Evolutionary conservation across 2,329 filamentous ascomycete species (phyloP).

Genomic region (Chaetothyriales sp.): DNA sequence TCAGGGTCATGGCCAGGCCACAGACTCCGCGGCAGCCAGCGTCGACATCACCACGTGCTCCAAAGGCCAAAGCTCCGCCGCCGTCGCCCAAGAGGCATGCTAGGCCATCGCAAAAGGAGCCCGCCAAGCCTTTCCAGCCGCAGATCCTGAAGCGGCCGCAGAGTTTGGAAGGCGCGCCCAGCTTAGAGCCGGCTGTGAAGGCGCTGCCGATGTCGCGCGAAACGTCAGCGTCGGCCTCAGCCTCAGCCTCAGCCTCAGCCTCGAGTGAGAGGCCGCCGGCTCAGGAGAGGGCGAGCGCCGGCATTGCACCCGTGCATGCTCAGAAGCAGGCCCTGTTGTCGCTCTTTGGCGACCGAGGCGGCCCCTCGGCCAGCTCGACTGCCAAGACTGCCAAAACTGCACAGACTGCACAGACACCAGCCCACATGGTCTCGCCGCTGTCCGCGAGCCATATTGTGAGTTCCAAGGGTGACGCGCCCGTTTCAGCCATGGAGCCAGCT

Average conservation of each 20-base stretch:
- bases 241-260: too few species aligned
- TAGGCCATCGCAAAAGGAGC: slow-evolving; percentile 19
- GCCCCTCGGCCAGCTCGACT: slow-evolving; percentile 3
- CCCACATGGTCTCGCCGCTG: slow-evolving; percentile 13
- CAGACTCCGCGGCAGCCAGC: slow-evolving; percentile 10
- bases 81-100: slow-evolving; percentile 2
- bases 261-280: slow-evolving; percentile 1
- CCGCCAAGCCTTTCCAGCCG: slow-evolving; percentile 36
- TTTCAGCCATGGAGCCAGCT: slow-evolving; percentile 16
- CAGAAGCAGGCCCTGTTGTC: slow-evolving; percentile 41
- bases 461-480: slow-evolving; percentile 10
- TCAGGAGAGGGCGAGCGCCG: slow-evolving; percentile 6
- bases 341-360: slow-evolving; percentile 43
- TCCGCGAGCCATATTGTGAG: slow-evolving; percentile 11
- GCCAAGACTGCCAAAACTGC: slow-evolving; percentile 2
- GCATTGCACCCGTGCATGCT: slow-evolving; percentile 18
- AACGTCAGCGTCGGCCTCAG: background rate
- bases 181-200: slow-evolving; percentile 1
- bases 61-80: slow-evolving; percentile 5
- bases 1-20: slow-evolving; percentile 18
- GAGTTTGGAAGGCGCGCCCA: slow-evolving; percentile 19
- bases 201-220: slow-evolving; percentile 1
- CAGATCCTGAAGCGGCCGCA: slow-evolving; percentile 41
- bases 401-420: slow-evolving; percentile 2
- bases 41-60: slow-evolving; percentile 8